These are phyloP conservation scores for Candida sp. DNA, from an alignment of 1,139 yeast species.

Conservation along the genomic window DNA sequence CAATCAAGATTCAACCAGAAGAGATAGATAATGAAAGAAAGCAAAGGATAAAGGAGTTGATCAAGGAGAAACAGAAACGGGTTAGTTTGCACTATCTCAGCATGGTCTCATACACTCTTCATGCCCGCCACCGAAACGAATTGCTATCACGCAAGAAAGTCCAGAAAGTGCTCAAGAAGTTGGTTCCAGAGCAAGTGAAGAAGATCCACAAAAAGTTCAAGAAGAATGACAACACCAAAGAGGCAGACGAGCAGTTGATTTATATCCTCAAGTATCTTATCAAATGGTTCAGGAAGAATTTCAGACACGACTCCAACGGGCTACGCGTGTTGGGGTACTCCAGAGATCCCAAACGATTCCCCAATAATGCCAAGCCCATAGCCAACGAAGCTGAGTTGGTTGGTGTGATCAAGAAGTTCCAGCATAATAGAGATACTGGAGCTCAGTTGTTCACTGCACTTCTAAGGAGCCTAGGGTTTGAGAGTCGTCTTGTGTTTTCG, in stretches of 20 bases:
- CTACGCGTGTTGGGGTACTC: slow-evolving; percentile 36
- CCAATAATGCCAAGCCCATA: slow-evolving; percentile 21
- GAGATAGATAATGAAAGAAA: slow-evolving; percentile 9
- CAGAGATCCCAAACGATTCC: slow-evolving; percentile 21
- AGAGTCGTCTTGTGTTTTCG: slow-evolving; percentile 37
- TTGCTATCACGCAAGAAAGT: slow-evolving; percentile 24
- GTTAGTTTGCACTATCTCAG: slow-evolving; percentile 28
- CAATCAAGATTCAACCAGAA: slow-evolving; percentile 10
- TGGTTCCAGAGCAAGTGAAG: slow-evolving; percentile 27
- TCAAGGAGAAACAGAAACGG: slow-evolving; percentile 15
- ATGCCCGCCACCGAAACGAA: slow-evolving; percentile 27
- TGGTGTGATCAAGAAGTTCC: slow-evolving; percentile 25
- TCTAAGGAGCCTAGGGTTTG: slow-evolving; percentile 35
- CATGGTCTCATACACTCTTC: slow-evolving; percentile 27
- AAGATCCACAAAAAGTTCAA: slow-evolving; percentile 23
- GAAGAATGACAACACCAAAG: slow-evolving; percentile 12
- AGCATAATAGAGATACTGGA: slow-evolving; percentile 41
- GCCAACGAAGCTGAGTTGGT: slow-evolving; percentile 17
- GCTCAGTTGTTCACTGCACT: slow-evolving; percentile 41
- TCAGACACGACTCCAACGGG: slow-evolving; percentile 36
- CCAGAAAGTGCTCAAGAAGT: slow-evolving; percentile 25
- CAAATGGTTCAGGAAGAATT: slow-evolving; percentile 44
- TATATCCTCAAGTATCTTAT: slow-evolving; percentile 38
- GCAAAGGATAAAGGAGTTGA: slow-evolving; percentile 11
- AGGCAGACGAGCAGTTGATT: slow-evolving; percentile 26